Base-by-base conservation (phyloP, 169 alveolate genomes). In the Cyclospora cayetanensis region DNA sequence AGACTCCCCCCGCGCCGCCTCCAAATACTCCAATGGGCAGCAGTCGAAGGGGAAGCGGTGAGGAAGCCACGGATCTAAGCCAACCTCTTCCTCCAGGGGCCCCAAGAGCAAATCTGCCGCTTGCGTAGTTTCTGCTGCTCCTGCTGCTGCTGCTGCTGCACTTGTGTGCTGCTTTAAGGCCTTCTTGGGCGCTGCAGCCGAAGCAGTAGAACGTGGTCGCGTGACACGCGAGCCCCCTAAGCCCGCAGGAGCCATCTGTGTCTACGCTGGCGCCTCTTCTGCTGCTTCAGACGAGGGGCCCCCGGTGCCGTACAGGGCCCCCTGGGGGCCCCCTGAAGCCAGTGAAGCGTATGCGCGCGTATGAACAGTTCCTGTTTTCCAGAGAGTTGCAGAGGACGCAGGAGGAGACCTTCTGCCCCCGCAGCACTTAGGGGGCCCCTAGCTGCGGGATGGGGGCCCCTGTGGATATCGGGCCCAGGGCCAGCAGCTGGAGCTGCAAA, bases 41-140 rank as follows among this genome's bases (percentile, higher is more conserved):
- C 74, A 63, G 74, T 39, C 74, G 31, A 63, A 63, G 12, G 74
- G 74, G 12, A 4, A 63, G 2, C 74, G 34, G 35, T 63, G 74
- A 2, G 74, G 37, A 20, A 20, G 42, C 74, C 74, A 63, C 37
- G 4, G 74, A 22, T 7, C 22, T 2, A 5, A 34, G 20, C 74
- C 74, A 1, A 63, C 74, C 74, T 63, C 74, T n/a, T 63, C 74
- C 25, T 63, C 12, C 42, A 63, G 74, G 74, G 74, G 74, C 74
- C 74, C 37, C 74, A 63, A 39, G 42, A 63, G 74, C 74, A 63
- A 20, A n/a, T 63, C 74, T n/a, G 3, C 74, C 37, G 37, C 74
- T 63, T 34, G 7, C 37, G 25, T 63, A 27, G 74, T 22, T 4
- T 39, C 74, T 63, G 74, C 74, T 63, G 74, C 74, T 63, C 42